These are phyloP conservation scores for Achaetomiella virescens DNA, from an alignment of 495 filamentous ascomycete species.

Conservation along the genomic window DNA sequence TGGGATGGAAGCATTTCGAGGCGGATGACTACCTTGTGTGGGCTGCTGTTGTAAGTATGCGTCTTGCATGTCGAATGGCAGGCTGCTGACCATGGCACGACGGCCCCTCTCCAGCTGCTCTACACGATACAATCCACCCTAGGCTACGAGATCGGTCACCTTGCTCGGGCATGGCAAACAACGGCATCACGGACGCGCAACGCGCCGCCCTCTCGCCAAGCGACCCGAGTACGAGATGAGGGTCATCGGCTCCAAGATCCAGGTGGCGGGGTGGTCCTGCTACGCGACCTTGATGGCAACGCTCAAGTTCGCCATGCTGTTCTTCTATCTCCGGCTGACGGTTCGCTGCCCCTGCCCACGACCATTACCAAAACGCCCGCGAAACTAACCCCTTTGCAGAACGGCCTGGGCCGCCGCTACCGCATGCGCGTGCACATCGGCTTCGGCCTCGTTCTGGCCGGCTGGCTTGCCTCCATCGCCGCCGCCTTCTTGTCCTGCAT, in stretches of 20 bases:
- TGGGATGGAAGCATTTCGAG: slow-evolving; percentile 30
- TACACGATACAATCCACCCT: slow-evolving; percentile 35
- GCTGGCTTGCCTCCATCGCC: slow-evolving; percentile 45
- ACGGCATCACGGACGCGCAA: slow-evolving; percentile 51
- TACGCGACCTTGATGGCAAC: slow-evolving; percentile 50
- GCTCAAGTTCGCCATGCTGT: slow-evolving; percentile 50
- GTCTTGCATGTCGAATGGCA: neutral
- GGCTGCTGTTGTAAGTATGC: slow-evolving; percentile 34
- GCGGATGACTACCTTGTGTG: slow-evolving; percentile 38
- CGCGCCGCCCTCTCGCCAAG: slow-evolving; percentile 38
- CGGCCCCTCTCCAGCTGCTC: slow-evolving; percentile 18
- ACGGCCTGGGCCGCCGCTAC: slow-evolving; percentile 41
- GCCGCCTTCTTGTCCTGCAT: slow-evolving; percentile 49
- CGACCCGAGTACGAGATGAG: slow-evolving; percentile 40
- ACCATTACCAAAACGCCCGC: neutral
- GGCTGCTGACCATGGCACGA: neutral
- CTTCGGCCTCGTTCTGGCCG: slow-evolving; percentile 42
- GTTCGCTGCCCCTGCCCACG: slow-evolving; percentile 9
- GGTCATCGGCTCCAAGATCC: slow-evolving; percentile 53
- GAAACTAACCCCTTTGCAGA: neutral
- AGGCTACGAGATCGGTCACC: slow-evolving; percentile 34
- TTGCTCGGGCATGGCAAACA: slow-evolving; percentile 55
- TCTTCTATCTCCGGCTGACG: slow-evolving; percentile 54
- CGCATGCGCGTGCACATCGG: slow-evolving; percentile 47
- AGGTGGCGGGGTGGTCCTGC: slow-evolving; percentile 51